Evolutionary conservation across 306 rosid species (phyloP), one percentile per base, ranked within the genome.

Genomic region (Herpetospermum pedunculosum): DNA sequence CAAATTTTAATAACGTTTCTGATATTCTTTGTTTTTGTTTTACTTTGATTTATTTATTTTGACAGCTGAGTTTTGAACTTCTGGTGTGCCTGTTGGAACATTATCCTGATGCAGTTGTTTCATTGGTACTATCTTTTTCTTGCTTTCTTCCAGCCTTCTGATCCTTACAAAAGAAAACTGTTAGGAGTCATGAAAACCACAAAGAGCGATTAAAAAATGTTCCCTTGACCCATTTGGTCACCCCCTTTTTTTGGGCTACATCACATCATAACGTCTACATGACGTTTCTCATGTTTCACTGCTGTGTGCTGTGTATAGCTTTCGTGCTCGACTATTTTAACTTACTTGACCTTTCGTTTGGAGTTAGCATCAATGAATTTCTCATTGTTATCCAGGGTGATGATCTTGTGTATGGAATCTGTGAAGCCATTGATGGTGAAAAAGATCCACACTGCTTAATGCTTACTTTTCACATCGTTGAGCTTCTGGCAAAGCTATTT

Each of bases 1-100:
- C 10, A 35, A 69, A 41, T 77, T 19, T 70, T 35, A 58, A 25
- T 43, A 53, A 80, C 2, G 1, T 72, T 11, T 74, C 15, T 29
- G 55, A 12, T 19, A 74, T 23, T 19, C 6, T 58, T 74, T 74
- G 7, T 26, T 47, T 25, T 34, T 18, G 54, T 62, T 34, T 44
- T 35, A 44, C 47, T 23, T 67, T 77, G 52, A 76, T 62, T 76
- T 35, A 46, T 75, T 79, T 76, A 47, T 82, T 58, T 4, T 88
- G 86, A 88, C 95, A 94, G 99, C 95, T 94, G 70, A 88, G 96
- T 81, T 89, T 88, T 84, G 92, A 91, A 84, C 90, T 91, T 78
- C 83, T 94, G 85, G 88, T 77, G 76, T 86, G 82, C 82, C 84
- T 94, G 76, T 83, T 91, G 53, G 89, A 86, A 73, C 40, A 75